These are phyloP conservation scores for Marasmius fiardii DNA, from an alignment of 1,284 basidiomycete genomes.

Conservation along the genomic window DNA sequence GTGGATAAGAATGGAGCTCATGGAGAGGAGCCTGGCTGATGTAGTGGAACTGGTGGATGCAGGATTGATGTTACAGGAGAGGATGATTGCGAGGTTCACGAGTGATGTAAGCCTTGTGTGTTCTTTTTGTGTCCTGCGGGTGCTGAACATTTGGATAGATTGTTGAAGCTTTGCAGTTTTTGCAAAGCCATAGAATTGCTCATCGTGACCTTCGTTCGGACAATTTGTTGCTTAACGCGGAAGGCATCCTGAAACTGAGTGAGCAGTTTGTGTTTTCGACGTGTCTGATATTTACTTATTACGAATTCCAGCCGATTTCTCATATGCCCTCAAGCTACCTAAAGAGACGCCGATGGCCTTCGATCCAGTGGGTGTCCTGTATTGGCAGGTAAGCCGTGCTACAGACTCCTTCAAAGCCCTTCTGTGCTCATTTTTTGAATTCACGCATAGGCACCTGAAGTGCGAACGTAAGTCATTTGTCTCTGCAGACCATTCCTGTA, in stretches of 20 bases:
- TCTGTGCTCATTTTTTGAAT: slow-evolving; percentile 11
- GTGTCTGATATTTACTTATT: slow-evolving; percentile 2
- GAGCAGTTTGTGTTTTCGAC: slow-evolving; percentile 23
- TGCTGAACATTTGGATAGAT: slow-evolving; percentile 36
- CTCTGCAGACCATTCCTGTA: not conserved
- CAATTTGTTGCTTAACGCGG: slow-evolving; percentile 65
- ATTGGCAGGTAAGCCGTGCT: slow-evolving; percentile 59
- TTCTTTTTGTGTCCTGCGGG: slow-evolving; percentile 7
- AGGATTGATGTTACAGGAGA: slow-evolving; percentile 60
- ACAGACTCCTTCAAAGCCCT: not conserved
- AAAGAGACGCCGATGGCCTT: slow-evolving; percentile 42
- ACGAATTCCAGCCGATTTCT: slow-evolving; percentile 66
- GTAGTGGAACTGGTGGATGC: slow-evolving; percentile 58
- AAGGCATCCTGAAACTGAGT: slow-evolving; percentile 74
- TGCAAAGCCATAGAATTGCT: slow-evolving; percentile 61
- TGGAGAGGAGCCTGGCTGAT: slow-evolving; percentile 81
- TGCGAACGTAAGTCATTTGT: slow-evolving; percentile 47
- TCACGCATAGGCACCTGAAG: slow-evolving; percentile 50
- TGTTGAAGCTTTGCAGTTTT: slow-evolving; percentile 57
- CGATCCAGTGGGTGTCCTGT: slow-evolving; percentile 66
- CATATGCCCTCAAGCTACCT: slow-evolving; percentile 60
- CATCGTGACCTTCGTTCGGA: slow-evolving; percentile 80
- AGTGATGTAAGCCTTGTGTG: slow-evolving; percentile 57
- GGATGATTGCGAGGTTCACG: slow-evolving; percentile 65
- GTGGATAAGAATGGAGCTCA: slow-evolving; percentile 84